Evolutionary conservation across 805 yeast genomes (phyloP).

Genomic region (Teunomyces atbi): DNA sequence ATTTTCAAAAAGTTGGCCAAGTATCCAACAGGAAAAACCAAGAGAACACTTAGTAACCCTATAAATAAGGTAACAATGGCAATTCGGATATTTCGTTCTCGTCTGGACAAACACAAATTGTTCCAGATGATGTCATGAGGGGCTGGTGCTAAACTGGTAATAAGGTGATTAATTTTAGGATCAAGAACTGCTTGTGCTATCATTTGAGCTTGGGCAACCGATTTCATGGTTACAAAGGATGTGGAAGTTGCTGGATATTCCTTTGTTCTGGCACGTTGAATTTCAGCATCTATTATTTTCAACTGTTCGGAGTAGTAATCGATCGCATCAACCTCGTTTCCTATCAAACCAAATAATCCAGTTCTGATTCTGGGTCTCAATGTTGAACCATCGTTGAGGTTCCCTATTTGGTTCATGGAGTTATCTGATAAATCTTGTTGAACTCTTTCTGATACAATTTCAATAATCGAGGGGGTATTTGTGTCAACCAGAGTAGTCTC

Average conservation of each 20-base stretch:
- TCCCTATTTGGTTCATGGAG: conserved; percentile 17
- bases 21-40: conserved; percentile 81
- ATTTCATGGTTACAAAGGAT: conserved; percentile 92
- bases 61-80: conserved; percentile 65
- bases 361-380: conserved; percentile 61
- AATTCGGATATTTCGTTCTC: conserved; percentile 63
- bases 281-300: conserved; percentile 67
- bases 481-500: conserved; percentile 6
- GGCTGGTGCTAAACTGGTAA: conserved; percentile 87
- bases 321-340: conserved; percentile 77
- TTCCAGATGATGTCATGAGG: conserved; percentile 96
- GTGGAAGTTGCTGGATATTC: conserved; percentile 83
- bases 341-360: conserved; percentile 63
- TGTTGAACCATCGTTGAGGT: conserved; percentile 24
- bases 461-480: conserved; percentile 17
- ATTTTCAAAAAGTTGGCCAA: conserved; percentile 78
- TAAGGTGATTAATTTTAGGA: conserved; percentile 80
- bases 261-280: conserved; percentile 58
- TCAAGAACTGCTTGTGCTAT: conserved; percentile 93
- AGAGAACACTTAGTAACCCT: conserved; percentile 65
- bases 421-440: conserved; percentile 13
- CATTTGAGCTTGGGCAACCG: conserved; percentile 95
- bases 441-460: conserved; percentile 26
- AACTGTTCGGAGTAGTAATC: conserved; percentile 69
- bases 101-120: conserved; percentile 76